These are phyloP conservation scores for Silybum marianum DNA, from an alignment of 129 eudicot species.

Conservation along the genomic window DNA sequence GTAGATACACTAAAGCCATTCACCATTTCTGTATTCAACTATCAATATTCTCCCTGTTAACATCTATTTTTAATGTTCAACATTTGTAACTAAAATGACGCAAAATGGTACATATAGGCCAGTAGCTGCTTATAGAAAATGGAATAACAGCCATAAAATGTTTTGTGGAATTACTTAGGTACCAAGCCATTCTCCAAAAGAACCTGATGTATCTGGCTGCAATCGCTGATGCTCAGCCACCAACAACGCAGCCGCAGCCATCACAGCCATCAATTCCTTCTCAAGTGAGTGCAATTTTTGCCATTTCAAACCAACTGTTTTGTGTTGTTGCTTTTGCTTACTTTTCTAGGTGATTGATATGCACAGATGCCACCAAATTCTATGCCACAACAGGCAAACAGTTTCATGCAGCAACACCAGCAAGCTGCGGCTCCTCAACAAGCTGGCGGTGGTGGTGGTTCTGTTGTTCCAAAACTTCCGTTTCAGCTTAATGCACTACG, in stretches of 20 bases:
- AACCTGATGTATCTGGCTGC: slow-evolving; percentile 86
- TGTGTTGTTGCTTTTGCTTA: neutral
- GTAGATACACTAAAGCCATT: neutral
- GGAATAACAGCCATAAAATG: no score
- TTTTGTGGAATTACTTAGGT: no score
- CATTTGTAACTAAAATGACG: neutral
- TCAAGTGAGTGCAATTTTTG: slow-evolving; percentile 43
- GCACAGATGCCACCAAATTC: slow-evolving; percentile 63
- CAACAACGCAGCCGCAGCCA: slow-evolving; percentile 38
- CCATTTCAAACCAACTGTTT: neutral
- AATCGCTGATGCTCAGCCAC: slow-evolving; percentile 93
- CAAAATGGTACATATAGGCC: neutral
- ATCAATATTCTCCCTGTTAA: neutral
- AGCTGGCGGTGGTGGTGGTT: neutral
- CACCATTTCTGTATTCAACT: no score
- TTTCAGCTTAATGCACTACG: slow-evolving; percentile 63
- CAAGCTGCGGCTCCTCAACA: slow-evolving; percentile 30
- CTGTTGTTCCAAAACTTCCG: slow-evolving; percentile 44
- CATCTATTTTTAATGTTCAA: neutral
- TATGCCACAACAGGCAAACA: slow-evolving; percentile 51
- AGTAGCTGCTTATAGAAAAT: no score
- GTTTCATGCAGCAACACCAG: slow-evolving; percentile 49
- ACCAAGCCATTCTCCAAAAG: slow-evolving; percentile 77
- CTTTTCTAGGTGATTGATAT: neutral
- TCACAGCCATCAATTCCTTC: slow-evolving; percentile 45